Percentiles rank a stretch among this genome's conserved stretches.
Conservation (phyloP, 2,329 filamentous ascomycete species). For the Trichoderma sp. region DNA sequence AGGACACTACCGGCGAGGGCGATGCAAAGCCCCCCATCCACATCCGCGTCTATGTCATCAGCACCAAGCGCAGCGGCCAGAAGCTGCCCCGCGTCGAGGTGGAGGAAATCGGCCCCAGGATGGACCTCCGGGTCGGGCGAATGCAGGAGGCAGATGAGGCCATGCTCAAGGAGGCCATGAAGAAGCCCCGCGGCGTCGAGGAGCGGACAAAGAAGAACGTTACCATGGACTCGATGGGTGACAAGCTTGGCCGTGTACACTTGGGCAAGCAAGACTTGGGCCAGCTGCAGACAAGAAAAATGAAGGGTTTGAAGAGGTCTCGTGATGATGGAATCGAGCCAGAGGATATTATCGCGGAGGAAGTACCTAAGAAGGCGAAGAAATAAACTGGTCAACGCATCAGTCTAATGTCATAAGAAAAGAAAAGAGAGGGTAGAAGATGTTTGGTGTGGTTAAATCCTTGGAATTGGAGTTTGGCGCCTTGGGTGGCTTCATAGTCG, state of each 20-base stretch:
- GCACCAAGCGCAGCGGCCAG: slow-evolving; percentile 82
- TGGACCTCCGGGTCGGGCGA: slow-evolving; percentile 86
- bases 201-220: slow-evolving; percentile 96
- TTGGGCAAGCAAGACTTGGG: slow-evolving; percentile 84
- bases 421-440: neutral
- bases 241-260: slow-evolving; percentile 94
- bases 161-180: slow-evolving; percentile 86
- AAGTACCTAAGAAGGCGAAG: slow-evolving; percentile 38
- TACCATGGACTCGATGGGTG: slow-evolving; percentile 83
- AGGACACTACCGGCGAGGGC: slow-evolving; percentile 52
- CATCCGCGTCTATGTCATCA: slow-evolving; percentile 80
- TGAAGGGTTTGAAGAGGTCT: slow-evolving; percentile 94
- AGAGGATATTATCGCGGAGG: slow-evolving; percentile 42
- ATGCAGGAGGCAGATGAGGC: slow-evolving; percentile 73
- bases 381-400: slow-evolving; percentile 26
- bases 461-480: slow-evolving; percentile 34
- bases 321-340: slow-evolving; percentile 58
- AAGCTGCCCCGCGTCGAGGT: slow-evolving; percentile 87
- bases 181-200: slow-evolving; percentile 72
- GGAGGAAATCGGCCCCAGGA: slow-evolving; percentile 90
- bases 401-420: neutral
- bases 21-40: slow-evolving; percentile 57
- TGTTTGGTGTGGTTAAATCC: slow-evolving; percentile 17
- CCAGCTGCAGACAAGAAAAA: slow-evolving; percentile 92
- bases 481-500: slow-evolving; percentile 28